Evolutionary conservation across 345 rosid species (phyloP), one percentile per base, ranked within the genome.

Genomic region (Luvunga scandens): DNA sequence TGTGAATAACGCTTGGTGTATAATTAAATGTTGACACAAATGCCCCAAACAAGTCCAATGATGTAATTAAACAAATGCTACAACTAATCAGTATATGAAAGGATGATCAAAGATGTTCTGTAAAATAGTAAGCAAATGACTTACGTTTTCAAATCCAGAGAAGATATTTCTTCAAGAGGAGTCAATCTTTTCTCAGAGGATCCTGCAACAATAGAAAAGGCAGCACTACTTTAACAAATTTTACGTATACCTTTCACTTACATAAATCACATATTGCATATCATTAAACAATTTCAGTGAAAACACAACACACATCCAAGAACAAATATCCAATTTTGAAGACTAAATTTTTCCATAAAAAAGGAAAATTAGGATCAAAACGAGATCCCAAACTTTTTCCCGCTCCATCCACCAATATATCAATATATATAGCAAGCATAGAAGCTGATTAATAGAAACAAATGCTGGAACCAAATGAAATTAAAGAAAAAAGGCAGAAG

Each of bases 121-220:
- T 39, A 13, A n/a, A 27, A 34, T 48, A 63, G 27, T 59, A 30
- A 59, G 13, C 38, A 71, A 69, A 39, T n/a, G 31, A 75, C 98
- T 83, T 85, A 92, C 98, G 94, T 83, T 88, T 91, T 89, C 65
- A 89, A 83, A 84, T 93, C 93, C 63, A 87, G 84, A 77, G 97
- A 88, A 30, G 92, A 72, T 28, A 88, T 85, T 34, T 87, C 92
- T 72, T 93, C 97, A 45, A 89, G 69, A 42, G 94, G 87, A 83
- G 89, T 87, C 83, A 86, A 80, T 70, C 73, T 86, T 81, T 82
- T 87, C 83, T 89, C 95, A 0, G 87, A 84, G 28, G 93, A 83
- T 78, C 86, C 98, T 91, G 92, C 87, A 84, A 80, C 59, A 72
- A 62, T 69, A 64, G 21, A 66, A 21, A 80, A 67, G 24, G 72